Evolutionary conservation across 2,329 filamentous ascomycete species (phyloP), one percentile per base, ranked within the genome.

Genomic region (Penicillium sp.): DNA sequence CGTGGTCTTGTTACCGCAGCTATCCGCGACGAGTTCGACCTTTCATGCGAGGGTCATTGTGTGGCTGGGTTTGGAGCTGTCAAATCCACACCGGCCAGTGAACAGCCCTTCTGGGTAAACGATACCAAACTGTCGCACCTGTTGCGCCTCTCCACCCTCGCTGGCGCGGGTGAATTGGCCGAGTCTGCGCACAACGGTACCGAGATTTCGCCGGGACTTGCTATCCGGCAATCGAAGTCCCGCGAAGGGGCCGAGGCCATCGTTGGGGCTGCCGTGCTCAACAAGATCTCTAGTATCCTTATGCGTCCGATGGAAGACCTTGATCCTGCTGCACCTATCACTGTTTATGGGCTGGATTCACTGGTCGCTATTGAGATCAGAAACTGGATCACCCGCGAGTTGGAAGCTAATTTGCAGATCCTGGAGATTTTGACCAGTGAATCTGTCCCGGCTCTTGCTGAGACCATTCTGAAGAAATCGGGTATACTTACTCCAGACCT

Each of bases 341-440:
- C 54, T 0, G 51, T 57, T 5, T 64, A 61, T 43, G 64, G 64
- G 2, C 33, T 64, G 29, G 64, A 67, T 31, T 66, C 63, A 15
- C 49, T 66, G 10, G 55, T 61, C 19, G 63, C 63, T 0, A 59
- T 67, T 45, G 64, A 67, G 43, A 54, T 67, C n/a, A 43, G 61
- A 39, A 61, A 60, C 19, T 67, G 61, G 62, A 58, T 66, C 17
- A 48, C 54, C 1, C 51, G 57, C 8, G 56, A 64, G 45, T 34
- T 61, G 32, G 48, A 60, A 32, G 54, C 58, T 3, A 57, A 56
- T 33, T 43, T 60, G 29, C 58, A 60, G 39, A 54, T 66, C 3
- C 51, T 66, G 21, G 63, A 65, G 28, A 57, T 66, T 29, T 44
- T 65, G 19, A 55, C 57, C 2, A 56, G 55, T 35, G 52, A 56